Evolutionary conservation across 2,329 filamentous ascomycete genomes (phyloP), one percentile per base, ranked within the genome.

Genomic region (Atkinsonella hypoxylon): DNA sequence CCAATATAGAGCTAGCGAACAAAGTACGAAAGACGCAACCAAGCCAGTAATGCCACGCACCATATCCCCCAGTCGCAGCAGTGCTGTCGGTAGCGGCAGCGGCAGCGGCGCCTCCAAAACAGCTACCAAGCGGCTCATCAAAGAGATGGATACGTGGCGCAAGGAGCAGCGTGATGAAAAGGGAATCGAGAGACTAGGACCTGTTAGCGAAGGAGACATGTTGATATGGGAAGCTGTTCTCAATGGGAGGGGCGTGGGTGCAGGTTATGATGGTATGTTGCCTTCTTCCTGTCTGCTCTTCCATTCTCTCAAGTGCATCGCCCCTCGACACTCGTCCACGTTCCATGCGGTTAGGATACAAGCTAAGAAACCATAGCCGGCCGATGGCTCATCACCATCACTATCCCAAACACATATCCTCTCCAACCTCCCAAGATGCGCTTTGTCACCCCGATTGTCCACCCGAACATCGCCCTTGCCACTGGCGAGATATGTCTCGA

Each of bases 401-500:
- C 73, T 47, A 78, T 97, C 60, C 90, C 93, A 0, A 58, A 77
- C 0, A 79, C 77, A 40, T 97, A 98, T 69, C 93, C 93, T 3
- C 76, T 86, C 51, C 69, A 78, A 1, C 85, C 93, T 1, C 93
- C 93, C 1, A 76, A 73, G 40, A 83, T 98, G 57, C 74, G 70
- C 52, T 98, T 98, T 71, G 71, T 76, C n/a, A 98, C 89, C 36
- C 81, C 82, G 55, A 81, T 94, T 57, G 86, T 88, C 61, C 89
- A 95, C 71, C 83, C 90, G 45, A 96, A 96, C 68, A 81, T 81
- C 32, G 72, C 74, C 48, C 72, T 78, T 55, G 60, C 76, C 58
- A 89, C 81, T 2, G 93, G 93, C 58, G 90, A 96, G 69, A 93
- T 98, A 63, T 98, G 93, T 67, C 80, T 97, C 30, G 93, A 96